Evolutionary conservation across 2,329 filamentous ascomycete species (phyloP).

Genomic region (Aspergillus clavatus): DNA sequence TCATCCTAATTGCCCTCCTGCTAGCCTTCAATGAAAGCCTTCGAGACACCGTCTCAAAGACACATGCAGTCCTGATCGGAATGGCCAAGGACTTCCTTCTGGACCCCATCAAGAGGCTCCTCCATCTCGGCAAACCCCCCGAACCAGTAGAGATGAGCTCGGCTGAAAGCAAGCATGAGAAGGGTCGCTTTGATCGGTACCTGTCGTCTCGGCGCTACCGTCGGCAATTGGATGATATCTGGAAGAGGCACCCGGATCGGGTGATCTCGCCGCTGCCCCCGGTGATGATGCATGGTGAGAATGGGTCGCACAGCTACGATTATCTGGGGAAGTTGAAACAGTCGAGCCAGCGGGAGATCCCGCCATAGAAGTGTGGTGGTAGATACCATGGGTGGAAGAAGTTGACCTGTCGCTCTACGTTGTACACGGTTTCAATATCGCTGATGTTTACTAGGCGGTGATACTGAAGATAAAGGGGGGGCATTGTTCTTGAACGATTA

Average conservation of each 20-base stretch:
- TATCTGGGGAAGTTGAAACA: constrained; percentile 10
- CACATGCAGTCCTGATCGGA: constrained; percentile 20
- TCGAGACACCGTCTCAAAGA: constrained; percentile 21
- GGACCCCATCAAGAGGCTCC: constrained; percentile 11
- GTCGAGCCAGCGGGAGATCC: not conserved
- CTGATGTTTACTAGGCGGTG: too few species aligned
- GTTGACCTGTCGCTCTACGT: not conserved
- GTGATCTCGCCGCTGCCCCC: constrained; percentile 9
- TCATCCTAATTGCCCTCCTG: constrained; percentile 51
- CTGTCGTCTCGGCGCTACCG: constrained; percentile 18
- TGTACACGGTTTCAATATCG: too few species aligned
- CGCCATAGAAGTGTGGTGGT: not conserved
- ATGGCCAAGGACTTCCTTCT: constrained; percentile 22
- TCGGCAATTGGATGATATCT: constrained; percentile 27
- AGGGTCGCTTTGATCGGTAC: constrained; percentile 24
- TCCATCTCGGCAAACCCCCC: constrained; percentile 6
- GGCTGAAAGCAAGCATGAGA: constrained; percentile 13
- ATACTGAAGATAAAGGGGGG: not conserved
- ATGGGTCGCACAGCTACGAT: constrained; percentile 4
- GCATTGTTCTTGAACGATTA: constrained; percentile 14
- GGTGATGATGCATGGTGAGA: constrained; percentile 10
- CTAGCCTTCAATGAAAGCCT: constrained; percentile 49
- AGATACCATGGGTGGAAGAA: not conserved
- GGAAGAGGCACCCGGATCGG: constrained; percentile 23
- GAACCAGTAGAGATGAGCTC: not conserved